Base-by-base conservation (phyloP, 306 rosid genomes). In the Prunus kanzakura region DNA sequence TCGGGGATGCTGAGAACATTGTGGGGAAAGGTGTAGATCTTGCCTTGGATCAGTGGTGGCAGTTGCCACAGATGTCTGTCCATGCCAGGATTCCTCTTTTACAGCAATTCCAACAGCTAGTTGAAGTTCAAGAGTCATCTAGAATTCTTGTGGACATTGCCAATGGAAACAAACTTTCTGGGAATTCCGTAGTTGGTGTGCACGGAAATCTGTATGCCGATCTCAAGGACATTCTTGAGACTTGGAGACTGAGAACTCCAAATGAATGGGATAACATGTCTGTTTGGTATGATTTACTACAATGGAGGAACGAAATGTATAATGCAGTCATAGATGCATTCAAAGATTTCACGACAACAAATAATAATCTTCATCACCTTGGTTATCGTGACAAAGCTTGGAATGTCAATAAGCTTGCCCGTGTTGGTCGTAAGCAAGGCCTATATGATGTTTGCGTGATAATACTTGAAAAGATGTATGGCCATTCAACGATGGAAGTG, bases 11-110 rank as follows among this genome's bases (percentile, higher is more conserved):
- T 58, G 97, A 96, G 69, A 92, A 88, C 81, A 88, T 86, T 78
- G 93, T 96, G 74, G 96, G 88, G 72, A 96, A 92, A 85, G 98
- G 97, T 45, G 97, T 96, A 68, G 97, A 96, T 80, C 97, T 89
- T 79, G 96, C 99, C 75, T 83, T 96, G 76, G 99, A 96, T 80
- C 99, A 92, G 67, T 96, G 99, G 99, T 96, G 99, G 99, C 99
- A 96, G 72, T 85, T 96, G 75, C 99, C 99, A 27, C 97, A 92
- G 88, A 91, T 92, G 97, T 92, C 98, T 75, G 91, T 96, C 80
- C 91, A 96, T 91, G 89, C 99, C 78, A 88, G 97, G 86, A 91
- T 96, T 81, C 97, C 98, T 72, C 97, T 96, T 64, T 88, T 96
- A 84, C 98, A 92, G 90, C 99, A 96, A 78, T 96, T 96, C 88